Percentiles rank a stretch among this genome's conserved stretches.
Conservation (phyloP, 1,139 yeast species). For the Suhomyces chickasaworum region DNA sequence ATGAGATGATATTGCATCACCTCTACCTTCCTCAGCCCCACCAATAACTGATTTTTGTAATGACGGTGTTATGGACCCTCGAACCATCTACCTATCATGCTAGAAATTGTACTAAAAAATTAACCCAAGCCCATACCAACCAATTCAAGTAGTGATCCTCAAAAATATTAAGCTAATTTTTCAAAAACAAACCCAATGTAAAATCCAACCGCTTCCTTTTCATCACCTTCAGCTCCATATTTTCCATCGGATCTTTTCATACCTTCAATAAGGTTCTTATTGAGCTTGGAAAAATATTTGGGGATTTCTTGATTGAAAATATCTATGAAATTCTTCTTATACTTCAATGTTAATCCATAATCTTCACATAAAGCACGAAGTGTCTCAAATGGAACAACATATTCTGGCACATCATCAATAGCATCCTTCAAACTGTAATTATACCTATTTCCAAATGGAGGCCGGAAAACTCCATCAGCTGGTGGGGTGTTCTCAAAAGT, state of each 20-base stretch:
- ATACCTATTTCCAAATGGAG: conserved; percentile 84
- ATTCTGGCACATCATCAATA: conserved; percentile 94
- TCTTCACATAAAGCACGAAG: conserved; percentile 83
- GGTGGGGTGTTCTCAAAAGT: conserved; percentile 79
- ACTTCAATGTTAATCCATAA: conserved; percentile 70
- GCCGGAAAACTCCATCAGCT: conserved; percentile 65
- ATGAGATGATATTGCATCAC: conserved; percentile 1
- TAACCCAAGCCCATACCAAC: too few species aligned
- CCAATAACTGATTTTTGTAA: too few species aligned
- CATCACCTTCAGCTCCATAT: conserved; percentile 86
- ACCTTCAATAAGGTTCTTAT: conserved; percentile 69
- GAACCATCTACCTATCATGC: too few species aligned
- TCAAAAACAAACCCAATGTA: conserved; percentile 81
- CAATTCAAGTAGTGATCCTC: too few species aligned
- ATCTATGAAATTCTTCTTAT: conserved; percentile 77
- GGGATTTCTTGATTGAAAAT: conserved; percentile 82
- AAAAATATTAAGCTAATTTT: conserved; percentile 30
- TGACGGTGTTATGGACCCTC: not conserved
- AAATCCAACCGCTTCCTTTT: conserved; percentile 85
- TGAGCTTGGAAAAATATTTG: conserved; percentile 56
- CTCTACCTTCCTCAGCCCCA: too few species aligned
- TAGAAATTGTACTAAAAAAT: too few species aligned
- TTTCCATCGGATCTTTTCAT: conserved; percentile 74
- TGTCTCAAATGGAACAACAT: conserved; percentile 94
- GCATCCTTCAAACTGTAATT: conserved; percentile 87